phyloP scores from a whole-genome alignment of 2,329 filamentous ascomycete species.

The Colletotrichum sp. region DNA sequence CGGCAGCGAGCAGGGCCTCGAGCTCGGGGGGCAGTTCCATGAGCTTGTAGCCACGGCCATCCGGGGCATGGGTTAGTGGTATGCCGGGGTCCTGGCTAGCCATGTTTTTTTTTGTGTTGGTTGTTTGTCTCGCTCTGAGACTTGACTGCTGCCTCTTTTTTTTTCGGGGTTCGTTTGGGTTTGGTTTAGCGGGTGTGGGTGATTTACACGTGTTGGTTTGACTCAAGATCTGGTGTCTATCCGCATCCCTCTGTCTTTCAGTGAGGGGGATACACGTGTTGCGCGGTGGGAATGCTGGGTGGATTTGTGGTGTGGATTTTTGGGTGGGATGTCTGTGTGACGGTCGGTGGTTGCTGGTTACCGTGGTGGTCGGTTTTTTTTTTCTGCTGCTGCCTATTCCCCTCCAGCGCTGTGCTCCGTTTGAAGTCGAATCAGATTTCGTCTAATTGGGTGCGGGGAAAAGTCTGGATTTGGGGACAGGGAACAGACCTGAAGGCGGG shows the following conservation, averaged over 20 bases:
- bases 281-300: not conserved
- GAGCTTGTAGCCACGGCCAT: conserved; percentile 60
- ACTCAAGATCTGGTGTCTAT: not conserved
- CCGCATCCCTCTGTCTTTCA: not conserved
- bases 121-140: not conserved
- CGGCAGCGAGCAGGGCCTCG: conserved; percentile 58
- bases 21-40: conserved; percentile 67
- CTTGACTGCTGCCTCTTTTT: not conserved
- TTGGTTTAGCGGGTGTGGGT: not conserved
- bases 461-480: not conserved
- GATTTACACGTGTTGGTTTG: not conserved
- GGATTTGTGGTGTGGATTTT: not conserved
- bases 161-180: not conserved
- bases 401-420: not conserved
- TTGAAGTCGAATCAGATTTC: not conserved
- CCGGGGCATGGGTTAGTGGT: conserved; percentile 53
- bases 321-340: not conserved
- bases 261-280: not conserved
- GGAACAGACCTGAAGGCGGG: not conserved
- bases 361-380: not conserved
- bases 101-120: conserved; percentile 33
- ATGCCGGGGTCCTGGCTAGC: conserved; percentile 55
- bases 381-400: not conserved
- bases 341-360: not conserved
- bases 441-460: conserved; percentile 14